Base-by-base conservation (phyloP, 768 basidiomycete genomes). In the Boletus edulis region DNA sequence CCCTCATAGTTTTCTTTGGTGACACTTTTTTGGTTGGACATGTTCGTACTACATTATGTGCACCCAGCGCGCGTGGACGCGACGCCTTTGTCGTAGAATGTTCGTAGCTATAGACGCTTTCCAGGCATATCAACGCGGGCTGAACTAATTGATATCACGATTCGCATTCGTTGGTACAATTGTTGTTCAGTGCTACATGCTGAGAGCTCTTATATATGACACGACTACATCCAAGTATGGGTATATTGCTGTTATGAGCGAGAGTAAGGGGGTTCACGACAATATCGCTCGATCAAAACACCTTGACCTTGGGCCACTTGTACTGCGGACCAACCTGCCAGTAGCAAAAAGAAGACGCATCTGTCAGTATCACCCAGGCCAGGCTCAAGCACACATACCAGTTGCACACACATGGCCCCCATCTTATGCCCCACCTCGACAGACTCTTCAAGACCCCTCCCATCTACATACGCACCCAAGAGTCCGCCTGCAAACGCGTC, bases 401-500 rank as follows among this genome's bases (percentile, higher is more conserved):
- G 40, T 13, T 41, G 40, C 40, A 41, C 87, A 75, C 87, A 89
- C 81, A 94, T 91, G 46, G 82, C 75, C 39, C 89, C 95, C 63
- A 97, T 62, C 71, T 84, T 86, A 74, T 98, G 96, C 1, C 96
- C 97, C 29, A 81, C 84, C 74, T 88, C 83, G 55, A 99, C 81
- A 46, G 80, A 80, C 71, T 93, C 86, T 20, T 88, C 85, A 24
- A 92, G 66, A 27, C 67, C 73, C 80, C 91, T 97, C 13, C 93
- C 94, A 39, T 81, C 71, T 49, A 91, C 85, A 51, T 83, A 78
- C 2, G 88, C 96, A 48, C 92, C 97, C 50, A 98, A 73, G 81
- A 98, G 95, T 38, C 91, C 97, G 55, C 96, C 97, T 22, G 94
- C 94, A 64, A 99, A 98, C 41, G 92, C 93, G 70, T 99, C 96